These are phyloP conservation scores for Conoideocrella luteorostrata DNA, from an alignment of 2,329 filamentous ascomycete species.

Conservation along the genomic window DNA sequence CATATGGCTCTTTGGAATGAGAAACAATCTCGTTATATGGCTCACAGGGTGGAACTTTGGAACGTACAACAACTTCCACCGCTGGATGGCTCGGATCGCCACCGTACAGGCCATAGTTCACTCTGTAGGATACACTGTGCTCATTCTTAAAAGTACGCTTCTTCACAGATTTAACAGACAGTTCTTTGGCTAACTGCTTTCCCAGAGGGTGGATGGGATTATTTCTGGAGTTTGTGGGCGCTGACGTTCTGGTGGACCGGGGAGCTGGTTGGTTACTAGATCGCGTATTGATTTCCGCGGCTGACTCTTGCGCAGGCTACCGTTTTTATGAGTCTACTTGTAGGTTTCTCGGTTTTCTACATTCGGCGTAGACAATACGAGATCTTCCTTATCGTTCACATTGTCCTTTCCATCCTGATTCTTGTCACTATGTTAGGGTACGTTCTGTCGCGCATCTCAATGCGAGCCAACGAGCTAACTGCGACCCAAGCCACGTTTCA, in stretches of 20 bases:
- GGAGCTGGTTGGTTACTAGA: conserved; percentile 28
- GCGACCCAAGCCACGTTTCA: conserved; percentile 36
- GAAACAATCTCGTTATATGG: conserved; percentile 62
- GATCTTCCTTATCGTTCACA: conserved; percentile 42
- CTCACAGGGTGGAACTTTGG: conserved; percentile 63
- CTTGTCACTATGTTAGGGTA: conserved; percentile 46
- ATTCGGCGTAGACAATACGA: conserved; percentile 50
- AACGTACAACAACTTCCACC: conserved; percentile 61
- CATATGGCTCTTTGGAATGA: conserved; percentile 59
- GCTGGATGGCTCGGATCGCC: conserved; percentile 57
- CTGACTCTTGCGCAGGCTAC: conserved; percentile 37
- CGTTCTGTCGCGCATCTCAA: conserved; percentile 19
- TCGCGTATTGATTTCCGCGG: too few species aligned
- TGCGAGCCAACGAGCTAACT: neutral
- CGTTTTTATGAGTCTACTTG: conserved; percentile 36
- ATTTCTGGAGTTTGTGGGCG: conserved; percentile 31
- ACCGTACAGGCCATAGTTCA: conserved; percentile 58
- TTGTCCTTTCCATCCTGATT: conserved; percentile 42
- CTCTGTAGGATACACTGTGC: conserved; percentile 50
- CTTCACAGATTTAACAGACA: too few species aligned
- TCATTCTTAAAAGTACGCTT: conserved; percentile 30
- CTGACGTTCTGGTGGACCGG: conserved; percentile 45
- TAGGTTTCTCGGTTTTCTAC: conserved; percentile 43
- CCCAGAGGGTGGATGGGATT: conserved; percentile 32
- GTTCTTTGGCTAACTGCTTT: neutral